Evolutionary conservation across 2,329 filamentous ascomycete genomes (phyloP).

Genomic region (Fusarium sp.): DNA sequence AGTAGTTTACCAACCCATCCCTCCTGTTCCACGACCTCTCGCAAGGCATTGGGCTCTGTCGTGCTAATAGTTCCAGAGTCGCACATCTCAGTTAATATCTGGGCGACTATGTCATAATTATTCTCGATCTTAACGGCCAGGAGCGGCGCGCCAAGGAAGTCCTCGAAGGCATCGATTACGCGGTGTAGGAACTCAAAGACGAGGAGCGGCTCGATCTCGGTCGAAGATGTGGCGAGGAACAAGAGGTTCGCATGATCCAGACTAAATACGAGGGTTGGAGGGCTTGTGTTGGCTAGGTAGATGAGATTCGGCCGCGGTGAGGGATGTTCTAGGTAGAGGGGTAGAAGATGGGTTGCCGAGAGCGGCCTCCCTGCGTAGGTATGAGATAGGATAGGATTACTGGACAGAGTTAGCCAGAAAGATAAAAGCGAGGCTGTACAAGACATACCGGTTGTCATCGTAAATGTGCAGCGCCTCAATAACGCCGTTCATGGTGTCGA

Average conservation of each 20-base stretch:
- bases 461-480: conserved; percentile 98
- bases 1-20: conserved; percentile 90
- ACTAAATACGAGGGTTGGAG: conserved; percentile 89
- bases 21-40: conserved; percentile 92
- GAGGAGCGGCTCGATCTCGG: conserved; percentile 88
- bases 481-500: conserved; percentile 78
- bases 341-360: conserved; percentile 79
- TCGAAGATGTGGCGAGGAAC: conserved; percentile 85
- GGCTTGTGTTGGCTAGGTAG: conserved; percentile 84
- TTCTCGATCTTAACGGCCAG: conserved; percentile 87
- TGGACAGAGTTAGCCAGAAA: conserved; percentile 52
- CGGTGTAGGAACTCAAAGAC: conserved; percentile 95
- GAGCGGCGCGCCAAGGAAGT: conserved; percentile 90
- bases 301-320: conserved; percentile 86
- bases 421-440: neutral
- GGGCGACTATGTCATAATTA: conserved; percentile 93
- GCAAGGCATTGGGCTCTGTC: conserved; percentile 91
- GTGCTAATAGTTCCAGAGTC: conserved; percentile 90
- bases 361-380: conserved; percentile 87
- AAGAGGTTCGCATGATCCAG: conserved; percentile 88
- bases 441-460: conserved; percentile 86
- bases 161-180: conserved; percentile 90
- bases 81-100: conserved; percentile 95
- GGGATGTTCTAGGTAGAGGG: conserved; percentile 87
- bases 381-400: conserved; percentile 87